Evolutionary conservation across 805 yeast species (phyloP).

Genomic region (Novakomyces olei): DNA sequence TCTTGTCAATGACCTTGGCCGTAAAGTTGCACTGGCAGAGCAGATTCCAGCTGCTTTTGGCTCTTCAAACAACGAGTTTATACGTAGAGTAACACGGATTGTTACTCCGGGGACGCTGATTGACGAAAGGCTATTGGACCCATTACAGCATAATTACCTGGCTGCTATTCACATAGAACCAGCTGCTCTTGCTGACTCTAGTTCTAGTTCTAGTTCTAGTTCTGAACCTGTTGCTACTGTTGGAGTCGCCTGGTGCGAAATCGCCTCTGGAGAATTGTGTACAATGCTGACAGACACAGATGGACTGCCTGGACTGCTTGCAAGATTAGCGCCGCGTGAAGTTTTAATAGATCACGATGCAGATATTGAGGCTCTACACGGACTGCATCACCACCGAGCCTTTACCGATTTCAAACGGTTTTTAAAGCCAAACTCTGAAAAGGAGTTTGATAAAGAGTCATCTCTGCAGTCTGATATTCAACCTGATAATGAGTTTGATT

Average conservation of each 20-base stretch:
- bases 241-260: constrained; percentile 75
- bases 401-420: neutral
- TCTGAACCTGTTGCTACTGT: constrained; percentile 20
- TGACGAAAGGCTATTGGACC: constrained; percentile 64
- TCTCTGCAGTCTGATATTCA: too few species aligned
- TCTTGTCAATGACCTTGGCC: constrained; percentile 45
- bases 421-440: too few species aligned
- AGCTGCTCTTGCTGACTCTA: constrained; percentile 3
- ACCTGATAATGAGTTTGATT: too few species aligned
- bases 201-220: neutral
- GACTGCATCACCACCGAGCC: constrained; percentile 22
- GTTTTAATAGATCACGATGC: constrained; percentile 38
- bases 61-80: constrained; percentile 17
- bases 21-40: constrained; percentile 65
- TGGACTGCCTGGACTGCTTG: constrained; percentile 44
- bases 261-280: constrained; percentile 58
- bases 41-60: constrained; percentile 21
- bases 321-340: constrained; percentile 66
- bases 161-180: constrained; percentile 26
- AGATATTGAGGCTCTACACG: too few species aligned
- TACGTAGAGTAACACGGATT: constrained; percentile 53
- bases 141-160: constrained; percentile 46
- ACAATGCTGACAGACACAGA: constrained; percentile 41
- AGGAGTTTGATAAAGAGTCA: too few species aligned
- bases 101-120: constrained; percentile 84